These are phyloP conservation scores for Podospora pseudocomata DNA, from an alignment of 495 filamentous ascomycete genomes.

Conservation along the genomic window DNA sequence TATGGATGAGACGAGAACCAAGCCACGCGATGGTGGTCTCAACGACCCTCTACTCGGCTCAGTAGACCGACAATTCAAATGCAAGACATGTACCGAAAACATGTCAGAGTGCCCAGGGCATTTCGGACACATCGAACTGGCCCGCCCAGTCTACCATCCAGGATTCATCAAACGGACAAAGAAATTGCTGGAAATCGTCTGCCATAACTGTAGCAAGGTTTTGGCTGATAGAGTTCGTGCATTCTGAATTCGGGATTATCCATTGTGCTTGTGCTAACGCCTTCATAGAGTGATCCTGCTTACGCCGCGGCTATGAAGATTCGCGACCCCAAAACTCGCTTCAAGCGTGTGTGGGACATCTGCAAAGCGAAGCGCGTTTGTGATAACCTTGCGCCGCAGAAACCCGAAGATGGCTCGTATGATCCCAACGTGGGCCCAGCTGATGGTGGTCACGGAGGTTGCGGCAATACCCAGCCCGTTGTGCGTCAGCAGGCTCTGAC, in stretches of 20 bases:
- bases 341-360: constrained; percentile 79
- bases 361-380: constrained; percentile 86
- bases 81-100: constrained; percentile 88
- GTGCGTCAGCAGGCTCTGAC: constrained; percentile 82
- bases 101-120: constrained; percentile 96
- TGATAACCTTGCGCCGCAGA: constrained; percentile 63
- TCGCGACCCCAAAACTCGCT: constrained; percentile 88
- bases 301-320: constrained; percentile 76
- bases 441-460: constrained; percentile 69
- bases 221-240: constrained; percentile 90
- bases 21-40: constrained; percentile 80
- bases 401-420: constrained; percentile 52
- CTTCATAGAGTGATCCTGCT: constrained; percentile 69
- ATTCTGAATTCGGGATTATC: constrained; percentile 41
- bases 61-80: constrained; percentile 89
- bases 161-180: constrained; percentile 97
- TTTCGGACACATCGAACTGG: constrained; percentile 96
- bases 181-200: constrained; percentile 95
- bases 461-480: constrained; percentile 83
- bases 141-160: constrained; percentile 90
- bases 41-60: constrained; percentile 94
- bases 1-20: constrained; percentile 89
- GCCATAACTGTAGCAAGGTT: constrained; percentile 96
- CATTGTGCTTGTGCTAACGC: constrained; percentile 59
- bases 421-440: constrained; percentile 47